Conservation (phyloP, 352 stramenopile species). For the Phytopythium delawarense region DNA sequence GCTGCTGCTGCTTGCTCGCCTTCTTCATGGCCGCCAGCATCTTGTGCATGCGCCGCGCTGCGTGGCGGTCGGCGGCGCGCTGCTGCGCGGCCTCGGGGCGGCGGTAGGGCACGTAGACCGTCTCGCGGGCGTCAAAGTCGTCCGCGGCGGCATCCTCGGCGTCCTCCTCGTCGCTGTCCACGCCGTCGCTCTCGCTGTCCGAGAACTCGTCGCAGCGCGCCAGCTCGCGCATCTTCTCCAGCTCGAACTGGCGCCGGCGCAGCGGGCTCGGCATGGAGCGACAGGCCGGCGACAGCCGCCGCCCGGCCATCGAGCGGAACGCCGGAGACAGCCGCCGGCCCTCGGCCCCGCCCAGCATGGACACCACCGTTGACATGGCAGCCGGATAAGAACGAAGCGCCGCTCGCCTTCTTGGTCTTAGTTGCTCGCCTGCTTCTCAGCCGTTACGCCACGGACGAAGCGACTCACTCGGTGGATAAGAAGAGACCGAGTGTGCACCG, state of each 20-base stretch:
- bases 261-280: slow-evolving; percentile 39
- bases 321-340: slow-evolving; percentile 17
- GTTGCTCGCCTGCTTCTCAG: neutral
- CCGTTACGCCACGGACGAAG: neutral
- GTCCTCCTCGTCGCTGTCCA: slow-evolving; percentile 47
- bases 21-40: slow-evolving; percentile 11
- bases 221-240: slow-evolving; percentile 65
- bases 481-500: slow-evolving; percentile 8
- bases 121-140: slow-evolving; percentile 37
- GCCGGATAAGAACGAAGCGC: neutral
- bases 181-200: slow-evolving; percentile 75
- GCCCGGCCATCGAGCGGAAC: slow-evolving; percentile 39
- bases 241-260: slow-evolving; percentile 43
- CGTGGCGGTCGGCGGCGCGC: slow-evolving; percentile 16
- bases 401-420: neutral
- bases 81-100: slow-evolving; percentile 22
- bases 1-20: slow-evolving; percentile 21
- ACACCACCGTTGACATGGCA: slow-evolving; percentile 48
- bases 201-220: slow-evolving; percentile 79
- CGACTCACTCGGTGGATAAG: neutral
- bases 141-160: slow-evolving; percentile 12
- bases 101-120: slow-evolving; percentile 50
- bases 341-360: slow-evolving; percentile 38
- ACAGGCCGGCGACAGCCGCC: slow-evolving; percentile 54
- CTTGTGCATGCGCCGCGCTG: slow-evolving; percentile 12